Evolutionary conservation across 139 green algal species (phyloP).

Genomic region (Medakamo hakoo): DNA sequence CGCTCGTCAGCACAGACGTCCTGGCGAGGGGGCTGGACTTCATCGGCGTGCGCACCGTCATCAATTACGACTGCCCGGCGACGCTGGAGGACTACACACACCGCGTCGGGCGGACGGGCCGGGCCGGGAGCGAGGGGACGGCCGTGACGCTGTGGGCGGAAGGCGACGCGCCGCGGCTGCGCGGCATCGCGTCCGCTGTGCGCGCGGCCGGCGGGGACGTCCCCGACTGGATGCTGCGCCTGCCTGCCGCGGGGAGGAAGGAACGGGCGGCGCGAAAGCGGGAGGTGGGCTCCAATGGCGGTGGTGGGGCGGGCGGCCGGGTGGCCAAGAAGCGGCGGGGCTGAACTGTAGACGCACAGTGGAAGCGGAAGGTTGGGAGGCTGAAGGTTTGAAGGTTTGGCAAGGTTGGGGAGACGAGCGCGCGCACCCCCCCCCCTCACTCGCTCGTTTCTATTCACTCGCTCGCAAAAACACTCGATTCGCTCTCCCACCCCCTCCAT

Average conservation of each 20-base stretch:
- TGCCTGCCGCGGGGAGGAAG: conserved; percentile 29
- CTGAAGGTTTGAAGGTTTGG: too few species aligned
- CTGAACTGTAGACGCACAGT: too few species aligned
- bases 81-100: conserved; percentile 83
- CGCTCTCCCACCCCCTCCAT: too few species aligned
- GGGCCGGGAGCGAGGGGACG: conserved; percentile 34
- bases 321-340: too few species aligned
- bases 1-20: conserved; percentile 91
- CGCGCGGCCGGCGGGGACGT: conserved; percentile 42
- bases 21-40: conserved; percentile 67
- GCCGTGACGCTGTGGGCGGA: conserved; percentile 81
- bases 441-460: too few species aligned
- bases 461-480: too few species aligned
- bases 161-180: conserved; percentile 43
- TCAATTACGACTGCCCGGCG: conserved; percentile 92
- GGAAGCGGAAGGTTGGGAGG: too few species aligned
- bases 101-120: conserved; percentile 64
- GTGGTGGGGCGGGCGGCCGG: not conserved
- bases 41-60: conserved; percentile 71
- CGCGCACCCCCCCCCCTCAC: too few species aligned
- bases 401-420: too few species aligned
- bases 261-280: not conserved
- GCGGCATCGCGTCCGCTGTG: conserved; percentile 58
- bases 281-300: too few species aligned
- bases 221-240: conserved; percentile 55